Conservation (phyloP, 495 filamentous ascomycete genomes). For the Penicillium roqueforti region DNA sequence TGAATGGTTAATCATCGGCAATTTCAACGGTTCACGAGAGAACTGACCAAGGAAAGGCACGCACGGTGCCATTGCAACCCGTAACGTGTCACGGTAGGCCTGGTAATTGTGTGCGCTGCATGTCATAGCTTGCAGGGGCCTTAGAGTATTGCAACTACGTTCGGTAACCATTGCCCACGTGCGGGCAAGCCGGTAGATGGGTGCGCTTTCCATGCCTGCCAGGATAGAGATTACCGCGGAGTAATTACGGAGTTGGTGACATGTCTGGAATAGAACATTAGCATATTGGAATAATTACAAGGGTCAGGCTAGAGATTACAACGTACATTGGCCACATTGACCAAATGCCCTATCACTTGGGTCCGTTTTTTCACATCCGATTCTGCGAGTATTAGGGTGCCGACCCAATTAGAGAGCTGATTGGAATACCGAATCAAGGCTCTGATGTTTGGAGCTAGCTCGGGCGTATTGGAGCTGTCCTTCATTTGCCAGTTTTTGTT, state of each 20-base stretch:
- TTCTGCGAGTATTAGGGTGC: conserved; percentile 87
- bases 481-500: conserved; percentile 95
- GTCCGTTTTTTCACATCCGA: conserved; percentile 84
- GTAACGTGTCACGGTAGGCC: conserved; percentile 79
- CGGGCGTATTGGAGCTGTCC: conserved; percentile 54
- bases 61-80: conserved; percentile 79
- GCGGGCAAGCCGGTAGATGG: conserved; percentile 79
- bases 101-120: conserved; percentile 90
- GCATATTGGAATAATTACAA: neutral
- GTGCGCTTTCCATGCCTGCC: conserved; percentile 80
- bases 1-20: neutral
- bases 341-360: conserved; percentile 91
- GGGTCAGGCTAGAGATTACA: neutral
- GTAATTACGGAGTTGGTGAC: conserved; percentile 81
- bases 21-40: neutral
- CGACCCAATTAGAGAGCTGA: conserved; percentile 94
- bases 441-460: conserved; percentile 85
- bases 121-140: conserved; percentile 81
- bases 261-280: conserved; percentile 56
- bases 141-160: conserved; percentile 63
- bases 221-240: conserved; percentile 92
- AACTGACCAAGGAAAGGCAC: conserved; percentile 88
- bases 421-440: conserved; percentile 90
- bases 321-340: conserved; percentile 76
- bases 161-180: conserved; percentile 85